Percentiles rank a stretch among this genome's conserved stretches.
Conservation (phyloP, 2,329 filamentous ascomycete species). For the Aureobasidium sp. region DNA sequence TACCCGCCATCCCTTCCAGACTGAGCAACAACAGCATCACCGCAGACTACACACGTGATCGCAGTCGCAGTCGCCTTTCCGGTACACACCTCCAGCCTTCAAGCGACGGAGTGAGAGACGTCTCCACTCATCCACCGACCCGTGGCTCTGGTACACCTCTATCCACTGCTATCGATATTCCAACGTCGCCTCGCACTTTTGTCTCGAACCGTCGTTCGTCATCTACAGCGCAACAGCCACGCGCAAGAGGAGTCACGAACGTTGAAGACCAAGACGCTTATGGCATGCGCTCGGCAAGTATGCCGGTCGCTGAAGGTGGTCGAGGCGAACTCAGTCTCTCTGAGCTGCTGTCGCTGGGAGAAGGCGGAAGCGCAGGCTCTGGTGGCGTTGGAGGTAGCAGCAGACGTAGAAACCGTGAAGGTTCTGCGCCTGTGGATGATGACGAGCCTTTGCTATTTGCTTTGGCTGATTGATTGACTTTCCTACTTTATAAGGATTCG, state of each 20-base stretch:
- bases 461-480: conserved; percentile 48
- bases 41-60: conserved; percentile 33
- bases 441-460: conserved; percentile 66
- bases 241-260: conserved; percentile 33
- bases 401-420: neutral
- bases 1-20: conserved; percentile 87
- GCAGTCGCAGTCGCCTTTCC: conserved; percentile 20
- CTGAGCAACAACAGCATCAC: conserved; percentile 83
- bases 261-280: conserved; percentile 54
- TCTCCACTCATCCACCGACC: neutral
- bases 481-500: neutral
- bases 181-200: conserved; percentile 53
- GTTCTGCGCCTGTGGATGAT: conserved; percentile 38
- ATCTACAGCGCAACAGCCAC: conserved; percentile 57
- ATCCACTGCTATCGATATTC: conserved; percentile 61
- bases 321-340: conserved; percentile 55
- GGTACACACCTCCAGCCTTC: neutral
- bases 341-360: conserved; percentile 33
- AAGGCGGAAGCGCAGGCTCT: neutral
- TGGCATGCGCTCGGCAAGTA: conserved; percentile 56
- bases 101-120: conserved; percentile 10
- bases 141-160: conserved; percentile 25
- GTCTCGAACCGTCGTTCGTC: conserved; percentile 52
- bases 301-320: conserved; percentile 53
- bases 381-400: neutral